Percentiles rank a stretch among this genome's conserved stretches.
Evolutionary conservation across 805 yeast species (phyloP).

Genomic region (Blastobotrys americana): DNA sequence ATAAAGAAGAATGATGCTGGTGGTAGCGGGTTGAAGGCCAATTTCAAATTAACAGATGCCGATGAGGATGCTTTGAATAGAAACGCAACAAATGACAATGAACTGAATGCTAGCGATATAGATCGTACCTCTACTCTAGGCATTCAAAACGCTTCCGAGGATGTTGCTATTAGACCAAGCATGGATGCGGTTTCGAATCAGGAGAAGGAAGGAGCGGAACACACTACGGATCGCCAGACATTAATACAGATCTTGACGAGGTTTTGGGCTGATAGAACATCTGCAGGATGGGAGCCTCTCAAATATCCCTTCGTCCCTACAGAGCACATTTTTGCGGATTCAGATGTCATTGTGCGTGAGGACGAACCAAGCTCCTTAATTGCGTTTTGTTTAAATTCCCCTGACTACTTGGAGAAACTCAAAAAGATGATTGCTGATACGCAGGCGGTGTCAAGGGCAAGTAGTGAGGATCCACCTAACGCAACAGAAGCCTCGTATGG

Average conservation of each 20-base stretch:
- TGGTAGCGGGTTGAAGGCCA: background rate
- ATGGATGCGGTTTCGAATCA: background rate
- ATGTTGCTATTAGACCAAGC: background rate
- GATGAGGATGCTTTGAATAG: background rate
- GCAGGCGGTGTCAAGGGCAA: constrained; percentile 5
- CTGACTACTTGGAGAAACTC: constrained; percentile 69
- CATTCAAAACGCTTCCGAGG: background rate
- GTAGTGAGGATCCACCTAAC: background rate
- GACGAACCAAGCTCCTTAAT: constrained; percentile 94
- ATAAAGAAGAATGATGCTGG: constrained; percentile 8
- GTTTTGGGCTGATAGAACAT: constrained; percentile 97
- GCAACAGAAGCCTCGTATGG: constrained; percentile 6
- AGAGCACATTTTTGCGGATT: constrained; percentile 90
- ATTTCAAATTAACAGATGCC: too few species aligned
- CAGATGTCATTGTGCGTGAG: constrained; percentile 87
- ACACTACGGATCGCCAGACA: constrained; percentile 63
- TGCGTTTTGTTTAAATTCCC: constrained; percentile 82
- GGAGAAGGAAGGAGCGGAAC: constrained; percentile 5
- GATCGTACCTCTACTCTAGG: too few species aligned
- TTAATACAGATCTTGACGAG: constrained; percentile 75
- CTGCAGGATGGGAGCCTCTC: constrained; percentile 89
- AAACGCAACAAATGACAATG: background rate
- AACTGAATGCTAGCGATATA: background rate
- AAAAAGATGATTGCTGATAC: constrained; percentile 31
- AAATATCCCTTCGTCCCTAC: constrained; percentile 71